Percentiles rank a stretch among this genome's conserved stretches.
Conservation (phyloP, 768 basidiomycete species). For the Leccinum subgranulosum region DNA sequence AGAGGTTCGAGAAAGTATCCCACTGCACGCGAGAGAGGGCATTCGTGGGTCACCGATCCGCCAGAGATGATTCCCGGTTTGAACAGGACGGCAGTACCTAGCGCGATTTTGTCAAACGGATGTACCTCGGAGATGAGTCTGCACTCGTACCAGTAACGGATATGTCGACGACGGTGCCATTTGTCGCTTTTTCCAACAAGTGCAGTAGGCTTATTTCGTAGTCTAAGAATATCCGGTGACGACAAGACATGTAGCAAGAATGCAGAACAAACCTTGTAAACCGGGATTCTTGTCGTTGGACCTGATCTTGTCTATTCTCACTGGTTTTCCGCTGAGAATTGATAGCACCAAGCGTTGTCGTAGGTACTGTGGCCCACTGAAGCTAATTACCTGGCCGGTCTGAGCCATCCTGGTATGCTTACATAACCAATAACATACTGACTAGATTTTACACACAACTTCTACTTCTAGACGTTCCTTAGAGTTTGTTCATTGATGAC, state of each 20-base stretch:
- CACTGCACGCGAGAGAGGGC: conserved; percentile 81
- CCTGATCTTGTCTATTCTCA: conserved; percentile 85
- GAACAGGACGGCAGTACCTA: conserved; percentile 87
- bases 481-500: conserved; percentile 23
- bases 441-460: not conserved
- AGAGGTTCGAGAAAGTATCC: conserved; percentile 95
- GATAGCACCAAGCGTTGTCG: conserved; percentile 86
- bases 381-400: conserved; percentile 45
- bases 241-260: not conserved
- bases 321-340: conserved; percentile 80
- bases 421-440: conserved; percentile 20
- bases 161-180: conserved; percentile 94
- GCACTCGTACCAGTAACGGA: conserved; percentile 78
- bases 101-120: not conserved
- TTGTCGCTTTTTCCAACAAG: conserved; percentile 85
- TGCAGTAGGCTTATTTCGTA: conserved; percentile 90
- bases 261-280: conserved; percentile 60
- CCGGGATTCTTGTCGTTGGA: conserved; percentile 94
- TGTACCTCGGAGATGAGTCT: not conserved
- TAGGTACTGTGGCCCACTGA: conserved; percentile 80
- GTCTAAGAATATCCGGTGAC: conserved; percentile 45
- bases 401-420: conserved; percentile 37
- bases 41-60: conserved; percentile 79
- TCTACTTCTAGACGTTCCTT: conserved; percentile 12
- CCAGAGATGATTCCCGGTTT: conserved; percentile 92